Base-by-base conservation (phyloP, 371 early-diverging fungal genomes). In the Basidiobolus meristosporus region DNA sequence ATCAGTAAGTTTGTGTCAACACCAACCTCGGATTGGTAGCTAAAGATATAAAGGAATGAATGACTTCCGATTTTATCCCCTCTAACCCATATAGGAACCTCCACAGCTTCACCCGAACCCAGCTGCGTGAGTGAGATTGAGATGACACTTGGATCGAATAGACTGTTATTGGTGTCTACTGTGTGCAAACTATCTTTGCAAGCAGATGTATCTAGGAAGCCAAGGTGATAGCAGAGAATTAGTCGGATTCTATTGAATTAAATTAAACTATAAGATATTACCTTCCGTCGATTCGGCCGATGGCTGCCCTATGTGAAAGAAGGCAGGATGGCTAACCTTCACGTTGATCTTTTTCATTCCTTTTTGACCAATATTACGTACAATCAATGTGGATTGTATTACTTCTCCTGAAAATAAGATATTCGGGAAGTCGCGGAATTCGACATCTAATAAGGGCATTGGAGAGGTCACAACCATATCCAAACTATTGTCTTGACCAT, bases 21-120 rank as follows among this genome's bases (percentile, higher is more conserved):
- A 36, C 39, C 39, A 50, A 66, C 65, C 48, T 82, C 80, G 0
- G 81, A 75, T 40, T 78, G 66, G 46, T 73, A 77, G 0, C 65
- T 62, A 39, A 77, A 73, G 15, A 73, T 49, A 42, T 92, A 63
- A 38, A 69, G 56, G 42, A 89, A 76, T 18, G 56, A 60, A 46
- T 89, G 87, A 36, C 73, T 74, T 30, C 96, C 96, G 37, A 89
- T 82, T 23, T 77, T 72, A 49, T 90, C 91, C 2, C 86, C 90
- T 11, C 91, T 77, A 12, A 90, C 54, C 88, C 88, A 91, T 23
- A 89, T 47, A 0, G 92, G 90, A 1, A 95, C 64, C 0, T 60
- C 46, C 1, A 79, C 70, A 0, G 80, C 75, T 36, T 63, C 63
- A 0, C 83, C 87, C 0, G 91, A 70, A 1, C 50, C 68, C 14